A percentile compares a stretch with the other conserved stretches of the same genome.
Conservation (phyloP, 768 basidiomycete genomes). For the Suillus tomentosus region DNA sequence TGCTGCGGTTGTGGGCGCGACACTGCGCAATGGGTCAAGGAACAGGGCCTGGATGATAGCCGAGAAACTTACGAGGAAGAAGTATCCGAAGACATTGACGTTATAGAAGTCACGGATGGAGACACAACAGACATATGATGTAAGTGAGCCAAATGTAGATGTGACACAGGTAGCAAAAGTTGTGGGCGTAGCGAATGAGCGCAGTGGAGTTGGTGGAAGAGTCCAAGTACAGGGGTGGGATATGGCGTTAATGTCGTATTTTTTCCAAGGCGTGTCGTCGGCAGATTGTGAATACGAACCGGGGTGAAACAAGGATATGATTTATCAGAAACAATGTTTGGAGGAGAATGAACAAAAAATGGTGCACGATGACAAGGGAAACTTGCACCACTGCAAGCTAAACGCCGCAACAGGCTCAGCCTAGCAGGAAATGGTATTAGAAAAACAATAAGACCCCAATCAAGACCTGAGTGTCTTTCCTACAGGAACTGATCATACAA, state of each 20-base stretch:
- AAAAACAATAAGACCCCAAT: not conserved
- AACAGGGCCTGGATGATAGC: conserved; percentile 6
- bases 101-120: conserved; percentile 10
- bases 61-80: conserved; percentile 25
- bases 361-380: conserved; percentile 11
- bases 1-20: conserved; percentile 16
- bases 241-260: conserved; percentile 11
- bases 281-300: not conserved
- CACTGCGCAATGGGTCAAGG: conserved; percentile 21
- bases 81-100: conserved; percentile 17
- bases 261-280: conserved; percentile 12
- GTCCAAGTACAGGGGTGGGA: conserved; percentile 15
- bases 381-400: not conserved
- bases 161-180: conserved; percentile 19
- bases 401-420: not conserved
- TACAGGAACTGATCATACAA: not conserved
- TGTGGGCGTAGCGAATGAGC: conserved; percentile 26
- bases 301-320: conserved; percentile 13
- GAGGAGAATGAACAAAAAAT: conserved; percentile 9
- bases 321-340: conserved; percentile 12
- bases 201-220: conserved; percentile 24
- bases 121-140: conserved; percentile 7
- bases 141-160: conserved; percentile 12
- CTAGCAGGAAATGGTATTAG: not conserved
- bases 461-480: not conserved